Base-by-base conservation (phyloP, 768 basidiomycete genomes). In the Suillus lakei region DNA sequence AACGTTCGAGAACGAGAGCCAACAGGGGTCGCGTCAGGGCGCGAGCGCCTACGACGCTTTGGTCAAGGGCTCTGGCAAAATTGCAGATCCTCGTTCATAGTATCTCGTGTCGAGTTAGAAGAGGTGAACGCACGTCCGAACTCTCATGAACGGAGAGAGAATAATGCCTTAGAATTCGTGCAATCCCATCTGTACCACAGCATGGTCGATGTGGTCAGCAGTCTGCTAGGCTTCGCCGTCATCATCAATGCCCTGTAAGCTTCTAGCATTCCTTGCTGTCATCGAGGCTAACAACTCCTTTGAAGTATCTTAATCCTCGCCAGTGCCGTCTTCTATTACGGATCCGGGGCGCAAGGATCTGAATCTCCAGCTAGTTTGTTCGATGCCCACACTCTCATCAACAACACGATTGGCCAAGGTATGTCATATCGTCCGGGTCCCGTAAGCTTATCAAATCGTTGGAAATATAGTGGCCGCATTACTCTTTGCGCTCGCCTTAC, bases 401-500 rank as follows among this genome's bases (percentile, higher is more conserved):
- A 79, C n/a, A 71, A 81, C 26, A 75, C 83, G 53, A 84, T 98
- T 53, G 94, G 95, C 6, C 79, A 85, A 74, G 83, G 92, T 88
- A 75, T 55, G 87, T 70, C 13, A 34, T 55, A 51, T 39, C 38
- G 28, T 13, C 16, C 9, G 28, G 3, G 4, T 10, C 0, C 28
- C 44, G n/a, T 30, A 28, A 41, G 12, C 21, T 66, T 67, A 7
- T 43, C 60, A 64, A 43, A 67, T 60, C n/a, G 26, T 41, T 6
- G 51, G 23, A 38, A 65, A 23, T n/a, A n/a, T 71, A 93, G 93
- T 85, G 46, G 90, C 93, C 9, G 96, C 91, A 0, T 86, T 88
- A n/a, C 78, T 98, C 46, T 98, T 98, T 70, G 96, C 96, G 2
- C 73, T 98, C 48, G 93, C 93, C 3, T 80, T 98, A 16, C 84